phyloP scores from a whole-genome alignment of 1,284 basidiomycete genomes.

The Exsudoporus floridanus region DNA sequence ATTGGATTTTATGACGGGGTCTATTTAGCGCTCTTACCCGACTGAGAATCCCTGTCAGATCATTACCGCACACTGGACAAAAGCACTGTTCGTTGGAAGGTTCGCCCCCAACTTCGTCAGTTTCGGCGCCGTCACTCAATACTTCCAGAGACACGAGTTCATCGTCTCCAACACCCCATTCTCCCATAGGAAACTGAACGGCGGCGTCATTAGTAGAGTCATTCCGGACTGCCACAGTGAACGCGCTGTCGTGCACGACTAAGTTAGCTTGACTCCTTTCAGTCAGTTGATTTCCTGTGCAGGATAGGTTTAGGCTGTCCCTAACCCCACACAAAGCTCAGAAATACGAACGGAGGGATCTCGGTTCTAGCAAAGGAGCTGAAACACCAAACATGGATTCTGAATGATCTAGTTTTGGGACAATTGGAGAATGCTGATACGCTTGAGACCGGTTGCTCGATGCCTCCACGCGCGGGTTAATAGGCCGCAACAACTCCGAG shows the following conservation, averaged over 20 bases:
- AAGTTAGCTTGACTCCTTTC: not conserved
- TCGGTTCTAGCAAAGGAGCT: constrained; percentile 13
- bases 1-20: not conserved
- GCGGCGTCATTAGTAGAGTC: not conserved
- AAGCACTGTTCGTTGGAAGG: not conserved
- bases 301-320: not conserved
- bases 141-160: constrained; percentile 41
- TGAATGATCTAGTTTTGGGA: constrained; percentile 2
- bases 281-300: constrained; percentile 8
- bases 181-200: constrained; percentile 33
- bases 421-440: not conserved
- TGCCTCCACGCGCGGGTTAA: not conserved
- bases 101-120: constrained; percentile 12
- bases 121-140: constrained; percentile 26
- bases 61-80: constrained; percentile 44
- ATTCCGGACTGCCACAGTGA: not conserved
- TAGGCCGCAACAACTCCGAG: constrained; percentile 25
- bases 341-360: constrained; percentile 16
- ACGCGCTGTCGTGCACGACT: not conserved
- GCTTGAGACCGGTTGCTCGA: not conserved
- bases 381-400: constrained; percentile 23
- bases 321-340: not conserved
- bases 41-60: constrained; percentile 26
- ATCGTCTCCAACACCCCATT: constrained; percentile 66
- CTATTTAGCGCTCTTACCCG: constrained; percentile 32